Base-by-base conservation (phyloP, 306 rosid species). In the Fragaria ananassa region DNA sequence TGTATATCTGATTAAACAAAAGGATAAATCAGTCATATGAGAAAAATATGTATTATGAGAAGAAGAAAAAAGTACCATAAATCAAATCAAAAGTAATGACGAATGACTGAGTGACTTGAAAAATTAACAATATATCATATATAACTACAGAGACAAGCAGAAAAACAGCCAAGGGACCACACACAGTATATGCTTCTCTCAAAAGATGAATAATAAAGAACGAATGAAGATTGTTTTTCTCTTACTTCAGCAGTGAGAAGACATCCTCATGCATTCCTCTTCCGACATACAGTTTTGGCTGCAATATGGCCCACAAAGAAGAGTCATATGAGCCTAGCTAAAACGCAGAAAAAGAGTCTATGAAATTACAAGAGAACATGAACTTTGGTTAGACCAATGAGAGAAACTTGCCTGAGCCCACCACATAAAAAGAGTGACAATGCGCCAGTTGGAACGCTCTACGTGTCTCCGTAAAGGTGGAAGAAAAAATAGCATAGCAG, bases 281-380 rank as follows among this genome's bases (percentile, higher is more conserved):
- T 44, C 99, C 99, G 13, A 96, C 66, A 64, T 92, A 96, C 81
- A 92, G 79, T 71, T 91, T 93, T 71, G 99, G 99, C 99, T 96
- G 98, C 89, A 87, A 74, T 66, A 72, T 51, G 70, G 79, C 80
- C 80, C 68, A 79, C 66, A 70, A 79, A 84, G 70, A 82, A 71
- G 6, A 75, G 19, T 50, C 35, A 29, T 27, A 68, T 77, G 71
- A 57, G 4, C 19, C 27, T 12, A 42, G 64, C 21, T 77, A 49
- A 85, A 45, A 37, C 67, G 74, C 19, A 23, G 50, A 70, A 35
- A 46, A 64, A 62, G 21, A 68, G 39, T n/a, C 39, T 27, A 6
- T 46, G 47, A 50, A 56, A 50, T 56, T 49, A 76, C 68, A 70
- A 45, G 60, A 45, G 54, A 73, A 67, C 47, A 54, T 42, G 68